Base-by-base conservation (phyloP, 2,329 filamentous ascomycete genomes). In the Fusarium phyllophilum region DNA sequence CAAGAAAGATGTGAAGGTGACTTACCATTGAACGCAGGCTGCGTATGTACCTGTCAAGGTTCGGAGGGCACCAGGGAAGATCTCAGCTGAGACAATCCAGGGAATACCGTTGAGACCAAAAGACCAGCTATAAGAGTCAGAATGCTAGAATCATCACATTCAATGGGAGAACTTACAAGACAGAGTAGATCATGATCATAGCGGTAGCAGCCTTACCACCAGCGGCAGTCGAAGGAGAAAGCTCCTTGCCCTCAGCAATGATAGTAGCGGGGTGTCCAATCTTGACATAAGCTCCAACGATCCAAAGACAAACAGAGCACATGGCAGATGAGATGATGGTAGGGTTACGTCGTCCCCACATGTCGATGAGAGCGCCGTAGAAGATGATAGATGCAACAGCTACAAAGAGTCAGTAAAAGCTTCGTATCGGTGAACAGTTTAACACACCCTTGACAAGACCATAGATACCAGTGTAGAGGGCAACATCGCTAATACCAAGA, bases 181-280 rank as follows among this genome's bases (percentile, higher is more conserved):
- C 82, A 3, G 84, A 87, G 70, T 88, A 89, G 2, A 89, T 80
- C 81, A 89, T 89, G 31, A 89, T 85, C 76, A 86, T 86, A 6
- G 86, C 87, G 38, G 87, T 88, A 13, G 87, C 87, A 20, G 87
- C 83, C 65, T 86, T 85, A 0, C 87, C 88, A 64, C 86, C 86
- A 8, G 84, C 85, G 8, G 78, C 78, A 0, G 83, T 85, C 1
- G 83, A 84, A 12, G 83, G 78, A 1, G 85, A 85, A 11, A 83
- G 80, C 4, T 84, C 77, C 18, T 81, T 79, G 13, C 86, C 86
- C 5, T 81, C 81, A 1, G 78, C 81, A 45, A 87, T 86, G 29
- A 84, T 83, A 3, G 76, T 81, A 14, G 85, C 83, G 0, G 87
- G 86, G 55, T 88, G 85, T 5, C 84, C 85, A 51, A 85, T 84